A percentile compares a stretch with the other conserved stretches of the same genome.
Conservation (phyloP, 208 protist genomes). For the Phytomonas sp. region DNA sequence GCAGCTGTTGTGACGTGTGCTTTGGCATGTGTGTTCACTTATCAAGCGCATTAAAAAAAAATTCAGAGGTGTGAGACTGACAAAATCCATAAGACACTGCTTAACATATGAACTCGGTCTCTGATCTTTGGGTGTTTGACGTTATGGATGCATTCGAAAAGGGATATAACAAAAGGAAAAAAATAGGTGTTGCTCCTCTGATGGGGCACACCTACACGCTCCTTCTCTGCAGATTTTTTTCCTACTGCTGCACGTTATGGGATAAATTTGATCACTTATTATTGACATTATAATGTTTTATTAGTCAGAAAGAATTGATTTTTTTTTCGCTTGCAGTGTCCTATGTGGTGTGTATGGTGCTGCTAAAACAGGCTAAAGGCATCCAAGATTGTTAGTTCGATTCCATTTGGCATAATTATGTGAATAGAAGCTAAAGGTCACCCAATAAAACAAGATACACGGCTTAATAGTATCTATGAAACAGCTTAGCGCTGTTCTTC, state of each 20-base stretch:
- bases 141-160: background rate
- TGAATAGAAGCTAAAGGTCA: too few species aligned
- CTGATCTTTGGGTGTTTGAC: background rate
- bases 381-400: constrained; percentile 3
- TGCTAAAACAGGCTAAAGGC: background rate
- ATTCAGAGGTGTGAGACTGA: background rate
- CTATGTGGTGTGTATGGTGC: background rate
- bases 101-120: background rate
- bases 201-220: background rate
- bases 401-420: constrained; percentile 3
- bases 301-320: background rate
- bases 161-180: background rate
- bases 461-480: too few species aligned
- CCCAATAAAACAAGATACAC: too few species aligned
- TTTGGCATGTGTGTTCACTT: background rate
- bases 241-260: background rate
- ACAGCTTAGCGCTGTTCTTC: background rate
- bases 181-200: background rate
- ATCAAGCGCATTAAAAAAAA: background rate
- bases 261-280: background rate
- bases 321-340: background rate
- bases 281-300: background rate
- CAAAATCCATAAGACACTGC: background rate
- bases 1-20: background rate
- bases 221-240: background rate